Evolutionary conservation across 371 early-diverging fungal genomes (phyloP).

Genomic region (Catenaria anguillulae): DNA sequence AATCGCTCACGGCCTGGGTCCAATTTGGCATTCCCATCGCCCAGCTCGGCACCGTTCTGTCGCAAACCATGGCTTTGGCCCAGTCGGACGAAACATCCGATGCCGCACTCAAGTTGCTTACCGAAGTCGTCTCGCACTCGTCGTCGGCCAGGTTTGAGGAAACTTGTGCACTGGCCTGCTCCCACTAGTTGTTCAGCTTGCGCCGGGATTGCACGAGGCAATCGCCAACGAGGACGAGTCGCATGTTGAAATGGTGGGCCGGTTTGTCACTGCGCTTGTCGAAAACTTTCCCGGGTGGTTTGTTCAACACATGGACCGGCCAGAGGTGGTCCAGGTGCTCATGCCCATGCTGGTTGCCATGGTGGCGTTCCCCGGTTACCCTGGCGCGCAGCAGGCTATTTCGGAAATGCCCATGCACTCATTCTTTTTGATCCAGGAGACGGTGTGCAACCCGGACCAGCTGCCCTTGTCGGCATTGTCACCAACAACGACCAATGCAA

Average conservation of each 20-base stretch:
- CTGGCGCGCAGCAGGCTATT: neutral
- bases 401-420: neutral
- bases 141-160: slow-evolving; percentile 1
- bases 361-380: slow-evolving; percentile 4
- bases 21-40: neutral
- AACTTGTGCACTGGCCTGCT: slow-evolving; percentile 1
- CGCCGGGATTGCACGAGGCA: neutral
- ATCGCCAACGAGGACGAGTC: neutral
- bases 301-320: neutral
- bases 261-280: neutral
- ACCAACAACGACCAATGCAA: neutral
- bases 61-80: neutral
- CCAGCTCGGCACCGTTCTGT: neutral
- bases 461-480: neutral
- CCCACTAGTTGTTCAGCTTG: neutral
- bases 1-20: neutral
- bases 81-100: neutral
- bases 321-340: neutral
- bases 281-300: neutral
- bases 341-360: neutral
- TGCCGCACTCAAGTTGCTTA: neutral
- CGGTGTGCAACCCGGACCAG: neutral
- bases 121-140: neutral
- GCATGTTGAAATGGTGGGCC: neutral
- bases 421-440: neutral